Conservation (phyloP, 73 alveolate species). For the Symbiodinium natans region DNA sequence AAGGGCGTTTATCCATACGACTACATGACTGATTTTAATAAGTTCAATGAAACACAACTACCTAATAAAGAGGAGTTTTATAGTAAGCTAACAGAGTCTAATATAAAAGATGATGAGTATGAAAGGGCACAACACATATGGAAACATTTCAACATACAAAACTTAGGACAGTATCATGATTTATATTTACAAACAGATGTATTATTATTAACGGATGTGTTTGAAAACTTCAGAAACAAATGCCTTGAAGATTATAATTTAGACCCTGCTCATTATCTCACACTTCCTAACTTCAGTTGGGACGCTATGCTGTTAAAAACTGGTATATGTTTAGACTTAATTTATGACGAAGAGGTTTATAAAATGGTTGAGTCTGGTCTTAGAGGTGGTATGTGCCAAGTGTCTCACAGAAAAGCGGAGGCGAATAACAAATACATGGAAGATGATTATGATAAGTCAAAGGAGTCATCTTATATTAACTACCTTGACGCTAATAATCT, state of each 20-base stretch:
- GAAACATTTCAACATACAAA: conserved; percentile 28
- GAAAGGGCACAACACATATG: too few relatives aligned
- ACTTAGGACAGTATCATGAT: conserved; percentile 33
- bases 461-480: conserved; percentile 1
- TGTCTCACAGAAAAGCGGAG: conserved; percentile 30
- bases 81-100: too few relatives aligned
- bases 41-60: conserved; percentile 36
- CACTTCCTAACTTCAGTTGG: too few relatives aligned
- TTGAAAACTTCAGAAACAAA: conserved; percentile 36
- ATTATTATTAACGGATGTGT: conserved; percentile 27
- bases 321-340: too few relatives aligned
- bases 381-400: conserved; percentile 56
- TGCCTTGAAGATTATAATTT: conserved; percentile 31
- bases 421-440: conserved; percentile 57
- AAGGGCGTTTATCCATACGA: conserved; percentile 45
- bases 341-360: too few relatives aligned
- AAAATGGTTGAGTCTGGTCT: conserved; percentile 28
- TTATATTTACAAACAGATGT: too few relatives aligned
- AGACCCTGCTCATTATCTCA: too few relatives aligned
- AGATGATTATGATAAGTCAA: conserved; percentile 5
- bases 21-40: conserved; percentile 39
- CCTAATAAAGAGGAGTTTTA: too few relatives aligned
- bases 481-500: too few relatives aligned
- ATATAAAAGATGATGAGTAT: conserved; percentile 43
- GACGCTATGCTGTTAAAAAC: too few relatives aligned